A percentile compares a stretch with the other conserved stretches of the same genome.
phyloP scores from a whole-genome alignment of 2,329 filamentous ascomycete genomes.

The Paraphoma sp. region DNA sequence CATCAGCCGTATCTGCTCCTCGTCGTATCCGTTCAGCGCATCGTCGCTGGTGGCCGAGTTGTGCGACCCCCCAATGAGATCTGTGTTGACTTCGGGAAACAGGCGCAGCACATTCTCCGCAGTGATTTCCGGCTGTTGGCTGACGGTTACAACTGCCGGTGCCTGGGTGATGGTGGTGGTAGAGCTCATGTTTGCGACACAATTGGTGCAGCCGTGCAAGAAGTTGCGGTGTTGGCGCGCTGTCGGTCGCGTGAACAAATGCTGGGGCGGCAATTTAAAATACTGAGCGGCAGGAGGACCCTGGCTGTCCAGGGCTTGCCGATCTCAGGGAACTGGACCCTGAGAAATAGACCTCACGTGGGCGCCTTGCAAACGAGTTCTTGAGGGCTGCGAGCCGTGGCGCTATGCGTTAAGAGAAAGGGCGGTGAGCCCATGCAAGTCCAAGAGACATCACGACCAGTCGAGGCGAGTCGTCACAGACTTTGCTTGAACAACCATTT shows the following conservation, averaged over 20 bases:
- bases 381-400: neutral
- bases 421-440: no score
- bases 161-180: slow-evolving; percentile 44
- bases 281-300: slow-evolving; percentile 3
- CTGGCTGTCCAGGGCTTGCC: neutral
- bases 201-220: neutral
- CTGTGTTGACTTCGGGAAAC: slow-evolving; percentile 81
- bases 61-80: slow-evolving; percentile 67
- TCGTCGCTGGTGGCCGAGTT: slow-evolving; percentile 62
- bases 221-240: slow-evolving; percentile 5
- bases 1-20: slow-evolving; percentile 97
- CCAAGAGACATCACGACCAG: no score
- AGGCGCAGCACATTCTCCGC: slow-evolving; percentile 85
- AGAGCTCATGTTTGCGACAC: slow-evolving; percentile 39
- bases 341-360: slow-evolving; percentile 5
- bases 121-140: slow-evolving; percentile 70
- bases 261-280: slow-evolving; percentile 7
- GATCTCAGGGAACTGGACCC: slow-evolving; percentile 2
- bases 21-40: slow-evolving; percentile 90
- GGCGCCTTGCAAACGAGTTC: neutral
- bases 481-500: neutral
- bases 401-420: no score
- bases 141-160: slow-evolving; percentile 45
- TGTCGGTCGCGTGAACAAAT: neutral
- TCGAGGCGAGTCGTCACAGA: no score